A percentile compares a stretch with the other conserved stretches of the same genome.
Evolutionary conservation across 495 filamentous ascomycete genomes (phyloP).

Genomic region (Penicillium roqueforti): DNA sequence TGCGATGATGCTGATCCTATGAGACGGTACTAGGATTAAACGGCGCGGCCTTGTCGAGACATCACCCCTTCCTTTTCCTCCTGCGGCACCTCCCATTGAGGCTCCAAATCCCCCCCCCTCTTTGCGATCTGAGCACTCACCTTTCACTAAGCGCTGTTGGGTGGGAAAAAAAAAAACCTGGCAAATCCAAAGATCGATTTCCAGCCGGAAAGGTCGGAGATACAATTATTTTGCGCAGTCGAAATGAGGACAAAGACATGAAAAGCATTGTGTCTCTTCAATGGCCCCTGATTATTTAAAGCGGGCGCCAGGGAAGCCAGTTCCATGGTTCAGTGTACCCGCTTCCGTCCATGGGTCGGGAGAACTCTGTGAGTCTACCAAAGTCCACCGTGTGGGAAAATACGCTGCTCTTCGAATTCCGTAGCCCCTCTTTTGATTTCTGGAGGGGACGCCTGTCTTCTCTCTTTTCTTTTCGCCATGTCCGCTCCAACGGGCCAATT

Average conservation of each 20-base stretch:
- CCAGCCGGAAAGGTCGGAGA: not conserved
- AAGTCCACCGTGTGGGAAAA: conserved; percentile 13
- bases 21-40: conserved; percentile 14
- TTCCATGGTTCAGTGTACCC: conserved; percentile 38
- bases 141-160: conserved; percentile 23
- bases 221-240: not conserved
- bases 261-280: conserved; percentile 5
- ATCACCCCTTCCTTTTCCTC: conserved; percentile 23
- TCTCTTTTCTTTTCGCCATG: conserved; percentile 26
- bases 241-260: not conserved
- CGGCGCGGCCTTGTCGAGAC: conserved; percentile 22
- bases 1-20: conserved; percentile 21
- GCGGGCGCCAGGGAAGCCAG: conserved; percentile 23
- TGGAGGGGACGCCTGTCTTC: conserved; percentile 1
- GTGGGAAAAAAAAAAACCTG: not conserved
- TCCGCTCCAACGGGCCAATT: conserved; percentile 42
- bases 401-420: conserved; percentile 1
- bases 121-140: conserved; percentile 1
- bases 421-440: conserved; percentile 3
- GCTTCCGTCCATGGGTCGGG: conserved; percentile 40
- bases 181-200: not conserved
- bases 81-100: conserved; percentile 10
- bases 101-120: not conserved
- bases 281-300: conserved; percentile 26
- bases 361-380: conserved; percentile 34